A percentile compares a stretch with the other conserved stretches of the same genome.
phyloP scores from a whole-genome alignment of 345 rosid species.

The Ceriops zippeliana region DNA sequence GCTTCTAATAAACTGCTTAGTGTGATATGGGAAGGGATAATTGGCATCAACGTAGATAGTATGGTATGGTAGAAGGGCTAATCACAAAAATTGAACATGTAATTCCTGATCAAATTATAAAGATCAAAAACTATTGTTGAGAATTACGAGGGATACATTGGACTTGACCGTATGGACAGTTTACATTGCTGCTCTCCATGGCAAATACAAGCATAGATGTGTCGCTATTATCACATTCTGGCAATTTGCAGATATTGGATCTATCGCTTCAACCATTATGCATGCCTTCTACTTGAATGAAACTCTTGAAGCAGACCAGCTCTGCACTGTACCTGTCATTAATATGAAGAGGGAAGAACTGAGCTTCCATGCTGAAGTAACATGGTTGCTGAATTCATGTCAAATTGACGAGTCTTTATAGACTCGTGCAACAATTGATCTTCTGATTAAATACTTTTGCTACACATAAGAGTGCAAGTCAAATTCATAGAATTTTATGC shows the following conservation, averaged over 20 bases:
- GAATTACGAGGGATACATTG: neutral
- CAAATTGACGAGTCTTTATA: slow-evolving; percentile 50
- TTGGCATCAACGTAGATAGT: neutral
- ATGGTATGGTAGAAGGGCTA: neutral
- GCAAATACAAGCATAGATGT: neutral
- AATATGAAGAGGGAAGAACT: slow-evolving; percentile 52
- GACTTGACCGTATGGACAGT: neutral
- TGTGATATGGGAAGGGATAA: neutral
- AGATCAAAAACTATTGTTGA: neutral
- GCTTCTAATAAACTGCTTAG: neutral
- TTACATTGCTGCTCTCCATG: neutral
- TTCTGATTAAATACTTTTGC: neutral
- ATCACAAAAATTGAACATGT: neutral
- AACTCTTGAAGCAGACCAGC: slow-evolving; percentile 32
- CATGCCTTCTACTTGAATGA: slow-evolving; percentile 56
- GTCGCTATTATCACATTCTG: slow-evolving; percentile 5
- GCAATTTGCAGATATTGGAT: slow-evolving; percentile 38
- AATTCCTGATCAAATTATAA: too few species aligned
- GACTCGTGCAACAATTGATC: neutral
- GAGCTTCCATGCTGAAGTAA: slow-evolving; percentile 42
- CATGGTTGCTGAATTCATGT: slow-evolving; percentile 56
- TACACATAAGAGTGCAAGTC: neutral
- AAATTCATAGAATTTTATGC: neutral
- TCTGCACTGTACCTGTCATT: slow-evolving; percentile 62
- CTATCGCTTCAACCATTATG: slow-evolving; percentile 48